These are phyloP conservation scores for Clavispora vitiphila DNA, from an alignment of 805 yeast species.

Conservation along the genomic window DNA sequence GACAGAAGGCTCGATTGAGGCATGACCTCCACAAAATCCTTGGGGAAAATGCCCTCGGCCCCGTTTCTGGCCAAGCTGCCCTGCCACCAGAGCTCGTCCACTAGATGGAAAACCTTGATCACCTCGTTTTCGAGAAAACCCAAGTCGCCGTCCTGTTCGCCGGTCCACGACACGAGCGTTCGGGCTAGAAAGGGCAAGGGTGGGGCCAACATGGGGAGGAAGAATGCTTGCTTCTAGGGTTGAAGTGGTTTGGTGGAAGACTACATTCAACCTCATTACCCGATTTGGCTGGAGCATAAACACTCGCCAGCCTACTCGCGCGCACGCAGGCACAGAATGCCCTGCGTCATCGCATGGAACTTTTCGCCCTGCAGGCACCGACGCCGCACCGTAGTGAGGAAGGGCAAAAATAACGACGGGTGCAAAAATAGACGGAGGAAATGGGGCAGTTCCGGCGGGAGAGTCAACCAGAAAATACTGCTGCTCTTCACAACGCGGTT, in stretches of 20 bases:
- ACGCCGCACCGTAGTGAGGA: too few relatives aligned
- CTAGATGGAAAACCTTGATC: conserved; percentile 72
- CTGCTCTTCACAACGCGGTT: too few relatives aligned
- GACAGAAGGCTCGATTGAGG: not conserved
- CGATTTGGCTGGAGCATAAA: conserved; percentile 10
- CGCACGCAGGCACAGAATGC: not conserved
- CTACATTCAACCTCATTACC: conserved; percentile 5
- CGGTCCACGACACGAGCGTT: conserved; percentile 92
- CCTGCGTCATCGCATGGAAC: not conserved
- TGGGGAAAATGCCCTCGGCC: conserved; percentile 81
- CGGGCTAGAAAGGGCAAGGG: conserved; percentile 63
- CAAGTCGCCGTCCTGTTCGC: conserved; percentile 80
- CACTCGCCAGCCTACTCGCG: not conserved
- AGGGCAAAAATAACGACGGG: too few relatives aligned
- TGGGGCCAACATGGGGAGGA: not conserved
- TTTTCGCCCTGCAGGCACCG: too few relatives aligned
- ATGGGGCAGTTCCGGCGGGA: too few relatives aligned
- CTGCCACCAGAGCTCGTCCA: conserved; percentile 91
- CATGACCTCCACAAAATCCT: conserved; percentile 69
- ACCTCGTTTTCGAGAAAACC: conserved; percentile 94
- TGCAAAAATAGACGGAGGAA: too few relatives aligned
- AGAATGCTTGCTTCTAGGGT: not conserved
- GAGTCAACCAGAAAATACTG: too few relatives aligned
- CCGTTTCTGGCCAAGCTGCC: conserved; percentile 78
- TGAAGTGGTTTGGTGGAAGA: not conserved